Base-by-base conservation (phyloP, 169 alveolate species). In the Plasmodium sp. region DNA sequence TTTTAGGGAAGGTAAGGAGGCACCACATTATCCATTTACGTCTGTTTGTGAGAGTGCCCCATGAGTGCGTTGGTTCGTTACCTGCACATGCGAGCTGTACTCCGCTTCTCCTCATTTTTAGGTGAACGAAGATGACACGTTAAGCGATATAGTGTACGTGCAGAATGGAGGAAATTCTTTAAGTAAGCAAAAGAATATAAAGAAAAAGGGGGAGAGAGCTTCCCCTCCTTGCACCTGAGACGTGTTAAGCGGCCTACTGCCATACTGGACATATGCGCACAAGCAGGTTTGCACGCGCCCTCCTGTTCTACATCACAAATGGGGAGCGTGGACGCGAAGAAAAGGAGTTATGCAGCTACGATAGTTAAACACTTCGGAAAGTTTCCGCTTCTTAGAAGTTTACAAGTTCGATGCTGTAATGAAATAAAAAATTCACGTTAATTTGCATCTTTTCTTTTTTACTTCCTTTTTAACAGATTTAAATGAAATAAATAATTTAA, bases 91-190 rank as follows among this genome's bases (percentile, higher is more conserved):
- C 33, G 67, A 22, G 58, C 41, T 36, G 48, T 34, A 71, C 33
- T 10, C 33, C 71, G 3, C 31, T 86, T 75, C 27, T 54, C 41
- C 71, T 56, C 67, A 51, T 86, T 31, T 74, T 22, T 86, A 86
- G 93, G 93, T 86, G 31, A 86, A 86, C 31, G 72, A 86, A 77
- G 93, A 86, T 86, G 88, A 86, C 12, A 86, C 93, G 5, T 51
- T 86, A 86, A 86, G 93, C 18, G 85, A 86, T 58, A 77, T 86
- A 2, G 93, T 86, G 41, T 86, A 86, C 75, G 81, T 86, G 7
- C 93, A 86, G 71, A 86, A 86, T 71, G 93, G 93, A 36, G 93
- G 93, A 3, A 75, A 75, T 18, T 75, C 84, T 10, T n/a, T 86
- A 79, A 86, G 93, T 86, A 43, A 84, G 77, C n/a, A 75, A 6